Evolutionary conservation across 106 monocot species (phyloP).

Genomic region (Apostasia ramifera): DNA sequence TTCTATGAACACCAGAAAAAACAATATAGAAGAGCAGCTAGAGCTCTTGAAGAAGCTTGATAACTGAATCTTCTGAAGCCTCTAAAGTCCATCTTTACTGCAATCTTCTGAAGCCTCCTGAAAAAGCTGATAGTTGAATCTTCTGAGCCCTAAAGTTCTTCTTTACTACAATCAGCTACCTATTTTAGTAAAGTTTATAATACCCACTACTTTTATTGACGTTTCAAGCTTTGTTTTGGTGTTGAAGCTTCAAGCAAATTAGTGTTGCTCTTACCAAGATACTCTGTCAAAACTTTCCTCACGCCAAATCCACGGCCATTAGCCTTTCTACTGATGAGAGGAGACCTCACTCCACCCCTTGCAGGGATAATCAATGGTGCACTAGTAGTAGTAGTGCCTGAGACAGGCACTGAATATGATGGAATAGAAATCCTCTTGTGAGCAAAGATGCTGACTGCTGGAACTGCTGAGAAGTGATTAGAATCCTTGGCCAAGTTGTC

Average conservation of each 20-base stretch:
- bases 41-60: too few species aligned
- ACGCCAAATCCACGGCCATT: slow-evolving; percentile 40
- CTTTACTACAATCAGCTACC: too few species aligned
- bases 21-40: too few species aligned
- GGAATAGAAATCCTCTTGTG: slow-evolving; percentile 34
- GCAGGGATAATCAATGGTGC: slow-evolving; percentile 29
- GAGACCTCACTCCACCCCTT: slow-evolving; percentile 29
- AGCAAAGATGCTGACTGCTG: slow-evolving; percentile 14
- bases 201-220: background rate
- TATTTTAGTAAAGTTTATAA: too few species aligned
- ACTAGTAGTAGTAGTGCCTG: slow-evolving; percentile 51
- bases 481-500: slow-evolving; percentile 63
- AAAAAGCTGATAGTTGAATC: too few species aligned
- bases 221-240: slow-evolving; percentile 5
- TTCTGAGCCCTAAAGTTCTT: too few species aligned
- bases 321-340: slow-evolving; percentile 31
- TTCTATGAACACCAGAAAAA: too few species aligned
- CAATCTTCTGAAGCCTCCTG: too few species aligned
- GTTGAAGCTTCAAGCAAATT: background rate
- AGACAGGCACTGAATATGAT: slow-evolving; percentile 47
- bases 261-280: slow-evolving; percentile 35
- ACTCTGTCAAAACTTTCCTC: slow-evolving; percentile 71
- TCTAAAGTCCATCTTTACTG: too few species aligned
- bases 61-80: too few species aligned
- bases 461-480: slow-evolving; percentile 31